Conservation (phyloP, 495 filamentous ascomycete species). For the Sordaria brevicollis region DNA sequence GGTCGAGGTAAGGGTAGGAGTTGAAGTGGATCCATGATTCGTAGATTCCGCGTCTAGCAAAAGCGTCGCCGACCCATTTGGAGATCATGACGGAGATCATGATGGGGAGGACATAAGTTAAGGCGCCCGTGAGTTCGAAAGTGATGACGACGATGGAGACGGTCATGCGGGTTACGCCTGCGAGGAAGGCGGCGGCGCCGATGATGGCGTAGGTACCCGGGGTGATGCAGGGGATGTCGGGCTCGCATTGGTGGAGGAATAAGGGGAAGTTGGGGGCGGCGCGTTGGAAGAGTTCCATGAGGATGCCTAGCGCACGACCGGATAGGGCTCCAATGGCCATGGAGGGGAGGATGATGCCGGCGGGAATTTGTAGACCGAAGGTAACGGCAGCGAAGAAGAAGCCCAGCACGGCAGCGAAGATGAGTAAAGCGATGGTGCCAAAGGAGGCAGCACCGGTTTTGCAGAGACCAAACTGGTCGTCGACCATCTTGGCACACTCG, state of each 20-base stretch:
- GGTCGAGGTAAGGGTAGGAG: slow-evolving; percentile 88
- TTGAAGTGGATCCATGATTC: slow-evolving; percentile 96
- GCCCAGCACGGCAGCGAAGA: slow-evolving; percentile 69
- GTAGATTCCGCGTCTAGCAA: slow-evolving; percentile 90
- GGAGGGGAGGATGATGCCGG: slow-evolving; percentile 93
- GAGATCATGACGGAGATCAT: slow-evolving; percentile 99
- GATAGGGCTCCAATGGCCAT: slow-evolving; percentile 92
- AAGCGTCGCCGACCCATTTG: slow-evolving; percentile 97
- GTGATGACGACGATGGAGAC: slow-evolving; percentile 97
- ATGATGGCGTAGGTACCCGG: slow-evolving; percentile 95
- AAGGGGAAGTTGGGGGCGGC: slow-evolving; percentile 64
- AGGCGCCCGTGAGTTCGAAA: slow-evolving; percentile 93
- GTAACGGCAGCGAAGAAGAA: slow-evolving; percentile 82
- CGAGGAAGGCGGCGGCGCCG: slow-evolving; percentile 88
- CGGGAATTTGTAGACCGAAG: slow-evolving; percentile 93
- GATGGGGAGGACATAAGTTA: slow-evolving; percentile 95
- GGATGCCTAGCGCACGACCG: slow-evolving; percentile 82
- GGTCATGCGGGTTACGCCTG: slow-evolving; percentile 97
- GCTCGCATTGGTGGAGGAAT: slow-evolving; percentile 66
- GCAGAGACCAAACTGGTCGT: slow-evolving; percentile 84
- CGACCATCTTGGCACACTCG: slow-evolving; percentile 67
- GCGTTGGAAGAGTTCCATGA: slow-evolving; percentile 81
- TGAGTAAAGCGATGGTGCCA: slow-evolving; percentile 65
- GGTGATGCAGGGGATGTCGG: slow-evolving; percentile 83
- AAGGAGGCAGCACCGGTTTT: slow-evolving; percentile 59